Percentiles rank a stretch among this genome's conserved stretches.
Evolutionary conservation across 1,139 yeast genomes (phyloP).

Genomic region (Blastobotrys malaysiensis): DNA sequence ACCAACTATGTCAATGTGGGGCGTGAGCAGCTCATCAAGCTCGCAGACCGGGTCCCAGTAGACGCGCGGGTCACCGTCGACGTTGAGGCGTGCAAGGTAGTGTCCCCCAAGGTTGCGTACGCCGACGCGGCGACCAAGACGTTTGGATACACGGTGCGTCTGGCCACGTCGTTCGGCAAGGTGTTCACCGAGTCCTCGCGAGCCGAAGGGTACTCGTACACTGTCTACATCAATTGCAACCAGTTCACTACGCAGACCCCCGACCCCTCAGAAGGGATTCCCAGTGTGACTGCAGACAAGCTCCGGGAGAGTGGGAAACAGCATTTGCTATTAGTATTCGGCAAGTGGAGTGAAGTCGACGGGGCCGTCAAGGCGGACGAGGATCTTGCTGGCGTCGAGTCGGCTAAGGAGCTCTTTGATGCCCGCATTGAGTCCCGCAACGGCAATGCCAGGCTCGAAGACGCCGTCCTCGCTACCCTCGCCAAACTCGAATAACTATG

Average conservation of each 20-base stretch:
- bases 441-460: slow-evolving; percentile 52
- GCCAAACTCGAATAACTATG: slow-evolving; percentile 35
- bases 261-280: neutral
- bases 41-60: slow-evolving; percentile 63
- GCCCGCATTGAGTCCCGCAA: slow-evolving; percentile 51
- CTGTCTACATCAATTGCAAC: slow-evolving; percentile 62
- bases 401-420: slow-evolving; percentile 62
- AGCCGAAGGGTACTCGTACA: slow-evolving; percentile 64
- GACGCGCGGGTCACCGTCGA: slow-evolving; percentile 82
- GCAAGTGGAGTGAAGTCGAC: slow-evolving; percentile 56
- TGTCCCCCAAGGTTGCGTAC: slow-evolving; percentile 69
- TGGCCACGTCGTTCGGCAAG: slow-evolving; percentile 54
- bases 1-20: slow-evolving; percentile 81
- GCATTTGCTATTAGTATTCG: slow-evolving; percentile 52
- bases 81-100: slow-evolving; percentile 52
- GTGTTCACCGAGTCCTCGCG: slow-evolving; percentile 67
- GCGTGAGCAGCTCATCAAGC: slow-evolving; percentile 48
- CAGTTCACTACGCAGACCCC: slow-evolving; percentile 32
- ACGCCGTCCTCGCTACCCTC: slow-evolving; percentile 59
- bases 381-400: slow-evolving; percentile 48
- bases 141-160: slow-evolving; percentile 73
- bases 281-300: slow-evolving; percentile 5
- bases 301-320: neutral
- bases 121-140: slow-evolving; percentile 38
- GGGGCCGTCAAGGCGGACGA: slow-evolving; percentile 47